Evolutionary conservation across 768 basidiomycete species (phyloP), one percentile per base, ranked within the genome.

Genomic region (Tremella fuciformis): DNA sequence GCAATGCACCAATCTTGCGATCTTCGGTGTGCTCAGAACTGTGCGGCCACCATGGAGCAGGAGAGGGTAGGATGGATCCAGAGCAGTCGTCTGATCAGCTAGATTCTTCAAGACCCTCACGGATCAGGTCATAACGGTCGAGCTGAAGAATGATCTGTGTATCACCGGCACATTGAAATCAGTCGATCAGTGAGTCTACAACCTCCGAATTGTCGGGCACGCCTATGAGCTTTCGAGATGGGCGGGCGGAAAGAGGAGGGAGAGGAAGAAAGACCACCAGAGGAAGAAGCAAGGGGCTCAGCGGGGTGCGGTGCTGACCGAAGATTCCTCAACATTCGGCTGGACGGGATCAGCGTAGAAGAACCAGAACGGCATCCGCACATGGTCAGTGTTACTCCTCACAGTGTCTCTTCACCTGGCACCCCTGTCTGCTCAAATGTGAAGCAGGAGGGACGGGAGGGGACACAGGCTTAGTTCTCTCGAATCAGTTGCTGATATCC

Each of bases 91-190:
- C 42, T 46, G 42, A 46, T 15, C 6, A 8, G 8, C 8, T 8
- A 97, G 93, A 46, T 93, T 98, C 24, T 98, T 99, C 86, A 98
- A 98, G 80, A 98, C 96, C 8, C 85, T 99, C 29, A 97, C 93
- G 9, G 92, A 97, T 79, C 94, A 98, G 74, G 85, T 87, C 71
- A 93, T 98, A 70, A 91, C 89, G 3, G 93, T 96, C 64, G 92
- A 97, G 77, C 85, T 99, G 72, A 99, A 99, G 81, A 99, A 99
- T 80, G 96, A 98, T 78, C 85, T 98, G 54, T 91, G 88, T 18
- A 96, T 99, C 77, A 91, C 88, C 9, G 94, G 94, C 1, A 87
- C 89, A 24, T 79, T 99, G 67, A 96, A 96, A 83, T 96, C 91
- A 29, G 93, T 99, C 52, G 94, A 99, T 81, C 94, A 99, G 94